phyloP scores from a whole-genome alignment of 2,329 filamentous ascomycete species.

The Fusarium sp. region DNA sequence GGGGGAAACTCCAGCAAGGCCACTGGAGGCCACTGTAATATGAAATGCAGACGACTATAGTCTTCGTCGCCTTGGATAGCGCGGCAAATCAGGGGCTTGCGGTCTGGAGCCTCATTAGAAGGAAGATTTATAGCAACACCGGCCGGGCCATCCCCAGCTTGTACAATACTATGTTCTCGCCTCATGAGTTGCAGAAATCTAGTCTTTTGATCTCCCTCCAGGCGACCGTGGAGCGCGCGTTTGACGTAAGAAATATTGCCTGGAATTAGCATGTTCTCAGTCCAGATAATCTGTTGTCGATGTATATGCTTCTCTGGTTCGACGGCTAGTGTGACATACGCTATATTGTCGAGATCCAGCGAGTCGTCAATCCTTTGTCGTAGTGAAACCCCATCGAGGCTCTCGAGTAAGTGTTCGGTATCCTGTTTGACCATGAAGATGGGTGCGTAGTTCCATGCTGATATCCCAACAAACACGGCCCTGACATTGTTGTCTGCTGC shows the following conservation, averaged over 20 bases:
- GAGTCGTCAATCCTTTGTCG: accelerated
- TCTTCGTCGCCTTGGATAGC: neutral
- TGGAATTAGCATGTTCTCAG: neutral
- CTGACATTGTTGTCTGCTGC: neutral
- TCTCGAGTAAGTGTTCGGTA: neutral
- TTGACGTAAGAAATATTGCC: neutral
- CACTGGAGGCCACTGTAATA: neutral
- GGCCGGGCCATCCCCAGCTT: accelerated
- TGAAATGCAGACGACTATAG: neutral
- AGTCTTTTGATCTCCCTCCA: accelerated
- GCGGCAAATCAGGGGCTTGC: neutral
- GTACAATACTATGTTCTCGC: neutral
- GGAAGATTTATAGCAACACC: neutral
- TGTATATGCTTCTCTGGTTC: too few relatives aligned
- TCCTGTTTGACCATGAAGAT: neutral
- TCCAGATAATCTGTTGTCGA: neutral
- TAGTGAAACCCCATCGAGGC: accelerated
- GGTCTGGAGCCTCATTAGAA: accelerated
- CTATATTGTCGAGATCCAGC: neutral
- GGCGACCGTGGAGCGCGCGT: accelerated
- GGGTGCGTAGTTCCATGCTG: accelerated
- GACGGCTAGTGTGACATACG: neutral
- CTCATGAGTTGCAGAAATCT: accelerated
- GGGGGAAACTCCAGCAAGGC: neutral
- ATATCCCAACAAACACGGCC: neutral